A percentile compares a stretch with the other conserved stretches of the same genome.
phyloP scores from a whole-genome alignment of 2,329 filamentous ascomycete genomes.

The Colletotrichum coccodes region DNA sequence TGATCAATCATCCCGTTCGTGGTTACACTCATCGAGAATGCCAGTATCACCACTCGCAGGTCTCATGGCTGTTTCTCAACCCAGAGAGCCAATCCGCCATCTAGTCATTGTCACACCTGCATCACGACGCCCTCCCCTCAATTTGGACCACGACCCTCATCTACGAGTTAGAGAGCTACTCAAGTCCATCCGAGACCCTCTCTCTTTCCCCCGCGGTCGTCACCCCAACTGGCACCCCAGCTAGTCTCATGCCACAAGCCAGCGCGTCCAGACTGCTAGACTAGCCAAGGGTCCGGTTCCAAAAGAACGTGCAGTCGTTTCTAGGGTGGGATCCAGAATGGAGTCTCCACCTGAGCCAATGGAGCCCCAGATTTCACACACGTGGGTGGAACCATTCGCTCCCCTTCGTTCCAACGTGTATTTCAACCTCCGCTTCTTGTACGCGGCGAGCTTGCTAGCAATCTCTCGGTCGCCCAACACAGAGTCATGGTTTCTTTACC shows the following conservation, averaged over 20 bases:
- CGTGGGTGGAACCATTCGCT: constrained; percentile 24
- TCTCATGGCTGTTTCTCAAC: not conserved
- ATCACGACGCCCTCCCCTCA: not conserved
- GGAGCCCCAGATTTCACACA: constrained; percentile 20
- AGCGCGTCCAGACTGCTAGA: not conserved
- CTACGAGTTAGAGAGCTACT: not conserved
- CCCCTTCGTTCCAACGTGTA: constrained; percentile 4
- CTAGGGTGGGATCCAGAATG: constrained; percentile 14
- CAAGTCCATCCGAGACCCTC: too few species aligned
- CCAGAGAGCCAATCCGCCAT: not conserved
- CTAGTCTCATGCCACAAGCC: not conserved
- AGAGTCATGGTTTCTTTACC: not conserved
- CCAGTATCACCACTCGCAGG: not conserved
- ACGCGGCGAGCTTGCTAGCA: not conserved
- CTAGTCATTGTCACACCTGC: not conserved
- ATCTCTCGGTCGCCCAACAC: not conserved
- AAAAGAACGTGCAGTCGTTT: not conserved
- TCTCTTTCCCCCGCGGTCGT: too few species aligned
- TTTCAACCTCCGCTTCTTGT: constrained; percentile 7
- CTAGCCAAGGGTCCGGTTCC: constrained; percentile 11
- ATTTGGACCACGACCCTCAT: not conserved
- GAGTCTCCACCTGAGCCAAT: constrained; percentile 18
- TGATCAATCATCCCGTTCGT: not conserved
- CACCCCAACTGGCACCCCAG: not conserved
- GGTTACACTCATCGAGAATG: not conserved